Evolutionary conservation across 2,329 filamentous ascomycete genomes (phyloP).

Genomic region (Phialophora macrospora): DNA sequence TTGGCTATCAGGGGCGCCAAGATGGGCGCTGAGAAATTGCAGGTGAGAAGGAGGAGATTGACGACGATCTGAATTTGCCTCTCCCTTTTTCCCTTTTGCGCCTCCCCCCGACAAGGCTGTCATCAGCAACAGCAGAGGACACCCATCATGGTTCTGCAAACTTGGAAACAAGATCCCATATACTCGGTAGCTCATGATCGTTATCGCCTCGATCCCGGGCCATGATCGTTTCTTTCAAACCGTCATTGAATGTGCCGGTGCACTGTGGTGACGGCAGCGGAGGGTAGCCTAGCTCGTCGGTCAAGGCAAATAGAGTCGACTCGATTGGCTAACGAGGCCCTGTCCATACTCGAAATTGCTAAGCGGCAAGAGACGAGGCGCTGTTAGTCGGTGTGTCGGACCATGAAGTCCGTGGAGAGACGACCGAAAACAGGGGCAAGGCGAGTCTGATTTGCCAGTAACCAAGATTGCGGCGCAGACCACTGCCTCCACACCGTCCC

Average conservation of each 20-base stretch:
- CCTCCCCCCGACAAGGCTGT: neutral
- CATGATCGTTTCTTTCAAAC: slow-evolving; percentile 1
- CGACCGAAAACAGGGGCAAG: slow-evolving; percentile 11
- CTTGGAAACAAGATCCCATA: neutral
- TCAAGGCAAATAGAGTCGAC: neutral
- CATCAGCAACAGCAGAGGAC: neutral
- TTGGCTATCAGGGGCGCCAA: slow-evolving; percentile 24
- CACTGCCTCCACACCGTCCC: slow-evolving; percentile 7
- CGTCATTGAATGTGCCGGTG: neutral
- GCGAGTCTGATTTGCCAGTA: slow-evolving; percentile 11
- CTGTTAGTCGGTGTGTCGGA: slow-evolving; percentile 29
- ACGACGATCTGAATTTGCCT: slow-evolving; percentile 4
- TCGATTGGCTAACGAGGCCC: neutral
- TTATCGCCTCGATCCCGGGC: neutral
- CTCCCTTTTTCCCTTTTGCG: neutral
- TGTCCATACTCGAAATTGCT: slow-evolving; percentile 5
- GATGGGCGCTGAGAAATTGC: slow-evolving; percentile 21
- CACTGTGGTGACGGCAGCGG: neutral
- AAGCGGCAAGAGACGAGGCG: slow-evolving; percentile 17
- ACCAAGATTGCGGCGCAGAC: slow-evolving; percentile 34
- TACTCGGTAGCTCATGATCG: neutral
- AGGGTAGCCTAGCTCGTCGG: neutral
- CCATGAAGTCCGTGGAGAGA: slow-evolving; percentile 33
- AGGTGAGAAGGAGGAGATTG: slow-evolving; percentile 11
- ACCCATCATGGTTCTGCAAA: neutral